Evolutionary conservation across 768 basidiomycete species (phyloP).

Genomic region (Boletus vinaceobasis): DNA sequence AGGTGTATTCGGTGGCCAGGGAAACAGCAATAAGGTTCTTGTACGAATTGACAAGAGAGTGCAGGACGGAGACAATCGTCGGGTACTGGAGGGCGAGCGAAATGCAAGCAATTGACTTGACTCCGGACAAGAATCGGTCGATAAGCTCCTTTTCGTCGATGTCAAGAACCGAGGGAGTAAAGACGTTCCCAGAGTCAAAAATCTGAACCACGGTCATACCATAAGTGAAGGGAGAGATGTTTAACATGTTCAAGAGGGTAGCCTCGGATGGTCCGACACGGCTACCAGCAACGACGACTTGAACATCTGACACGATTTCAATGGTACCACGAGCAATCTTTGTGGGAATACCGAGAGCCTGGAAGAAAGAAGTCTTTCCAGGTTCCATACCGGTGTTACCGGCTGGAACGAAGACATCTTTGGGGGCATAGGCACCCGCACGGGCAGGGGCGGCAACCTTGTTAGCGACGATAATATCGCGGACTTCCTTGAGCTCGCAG

Average conservation of each 20-base stretch:
- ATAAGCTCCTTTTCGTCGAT: slow-evolving; percentile 89
- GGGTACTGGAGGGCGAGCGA: slow-evolving; percentile 96
- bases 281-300: slow-evolving; percentile 88
- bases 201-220: slow-evolving; percentile 99
- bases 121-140: slow-evolving; percentile 86
- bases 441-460: slow-evolving; percentile 98
- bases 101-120: slow-evolving; percentile 94
- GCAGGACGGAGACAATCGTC: slow-evolving; percentile 88
- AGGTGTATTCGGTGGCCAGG: slow-evolving; percentile 88
- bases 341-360: slow-evolving; percentile 98
- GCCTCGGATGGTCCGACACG: slow-evolving; percentile 98
- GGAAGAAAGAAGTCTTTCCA: slow-evolving; percentile 99
- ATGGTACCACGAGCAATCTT: slow-evolving; percentile 99
- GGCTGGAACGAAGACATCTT: slow-evolving; percentile 87
- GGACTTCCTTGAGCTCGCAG: slow-evolving; percentile 89
- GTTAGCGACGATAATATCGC: slow-evolving; percentile 91
- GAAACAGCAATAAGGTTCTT: slow-evolving; percentile 95
- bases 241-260: slow-evolving; percentile 98
- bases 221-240: slow-evolving; percentile 99
- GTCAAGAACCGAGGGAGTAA: slow-evolving; percentile 88
- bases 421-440: slow-evolving; percentile 93
- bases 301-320: slow-evolving; percentile 96
- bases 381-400: slow-evolving; percentile 99
- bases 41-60: slow-evolving; percentile 98
- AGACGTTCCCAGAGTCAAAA: slow-evolving; percentile 90